phyloP scores from a whole-genome alignment of 495 filamentous ascomycete genomes.

The Lasiosphaeria hispida region DNA sequence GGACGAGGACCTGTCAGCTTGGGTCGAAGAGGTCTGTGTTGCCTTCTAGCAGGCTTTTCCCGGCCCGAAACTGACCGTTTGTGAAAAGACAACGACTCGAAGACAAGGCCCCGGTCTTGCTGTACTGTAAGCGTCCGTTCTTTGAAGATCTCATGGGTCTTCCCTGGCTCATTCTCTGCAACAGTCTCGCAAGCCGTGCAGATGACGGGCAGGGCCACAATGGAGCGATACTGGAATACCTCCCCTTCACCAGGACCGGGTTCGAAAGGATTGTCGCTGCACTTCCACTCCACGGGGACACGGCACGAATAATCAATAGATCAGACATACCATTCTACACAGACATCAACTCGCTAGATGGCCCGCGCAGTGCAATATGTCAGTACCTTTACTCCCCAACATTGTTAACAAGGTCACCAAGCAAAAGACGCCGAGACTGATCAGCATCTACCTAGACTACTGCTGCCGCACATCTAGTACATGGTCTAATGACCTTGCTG shows the following conservation, averaged over 20 bases:
- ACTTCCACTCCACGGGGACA: neutral
- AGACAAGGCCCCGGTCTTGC: too few relatives aligned
- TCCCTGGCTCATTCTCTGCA: too few relatives aligned
- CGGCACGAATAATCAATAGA: neutral
- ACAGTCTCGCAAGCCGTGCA: too few relatives aligned
- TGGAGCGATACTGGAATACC: neutral
- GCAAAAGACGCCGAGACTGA: neutral
- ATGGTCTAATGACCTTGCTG: neutral
- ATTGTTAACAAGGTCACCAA: too few relatives aligned
- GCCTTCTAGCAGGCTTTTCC: too few relatives aligned
- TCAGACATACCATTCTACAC: neutral
- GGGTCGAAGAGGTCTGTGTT: too few relatives aligned
- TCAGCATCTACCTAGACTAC: neutral
- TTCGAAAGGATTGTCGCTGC: neutral
- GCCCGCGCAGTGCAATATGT: neutral
- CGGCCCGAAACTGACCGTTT: too few relatives aligned
- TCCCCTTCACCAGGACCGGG: neutral
- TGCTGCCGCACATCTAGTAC: neutral
- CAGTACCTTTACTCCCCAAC: neutral
- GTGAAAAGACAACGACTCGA: too few relatives aligned
- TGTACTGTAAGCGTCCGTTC: too few relatives aligned
- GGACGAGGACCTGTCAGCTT: too few relatives aligned
- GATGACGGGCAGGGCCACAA: neutral
- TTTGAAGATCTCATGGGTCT: too few relatives aligned
- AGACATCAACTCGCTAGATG: neutral